phyloP scores from a whole-genome alignment of 73 alveolate genomes.

The Blepharisma japonicum region DNA sequence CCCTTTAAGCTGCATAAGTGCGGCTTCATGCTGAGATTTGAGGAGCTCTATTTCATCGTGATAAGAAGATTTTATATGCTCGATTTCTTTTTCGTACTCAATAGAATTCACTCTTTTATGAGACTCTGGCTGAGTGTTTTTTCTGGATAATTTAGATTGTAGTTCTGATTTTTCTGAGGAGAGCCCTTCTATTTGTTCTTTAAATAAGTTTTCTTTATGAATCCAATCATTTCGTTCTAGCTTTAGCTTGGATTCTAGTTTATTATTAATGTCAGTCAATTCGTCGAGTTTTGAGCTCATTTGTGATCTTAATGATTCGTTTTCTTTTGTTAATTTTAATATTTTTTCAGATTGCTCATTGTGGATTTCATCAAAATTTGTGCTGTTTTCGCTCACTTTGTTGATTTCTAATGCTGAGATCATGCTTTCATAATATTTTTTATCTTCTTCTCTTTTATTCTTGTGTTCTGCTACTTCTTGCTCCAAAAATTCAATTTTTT shows the following conservation, averaged over 20 bases:
- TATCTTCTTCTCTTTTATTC: slow-evolving; percentile 1
- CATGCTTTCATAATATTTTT: neutral
- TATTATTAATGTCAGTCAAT: neutral
- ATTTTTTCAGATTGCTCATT: slow-evolving; percentile 27
- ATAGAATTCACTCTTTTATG: no score
- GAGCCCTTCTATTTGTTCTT: neutral
- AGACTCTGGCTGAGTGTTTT: neutral
- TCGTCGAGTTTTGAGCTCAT: neutral
- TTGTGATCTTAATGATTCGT: neutral
- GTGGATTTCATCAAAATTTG: neutral
- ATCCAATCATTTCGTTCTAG: slow-evolving; percentile 18
- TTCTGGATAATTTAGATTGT: neutral
- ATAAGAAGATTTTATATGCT: neutral
- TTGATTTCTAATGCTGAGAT: neutral
- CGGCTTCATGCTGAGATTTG: slow-evolving; percentile 46
- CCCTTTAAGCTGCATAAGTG: slow-evolving; percentile 59
- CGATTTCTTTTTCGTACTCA: slow-evolving; percentile 13
- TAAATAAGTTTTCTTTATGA: neutral
- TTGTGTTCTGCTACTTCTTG: slow-evolving; percentile 20
- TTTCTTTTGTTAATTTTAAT: neutral
- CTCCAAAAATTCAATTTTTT: slow-evolving; percentile 47
- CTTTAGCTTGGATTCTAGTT: neutral
- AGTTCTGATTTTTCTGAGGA: neutral
- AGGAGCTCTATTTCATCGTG: neutral
- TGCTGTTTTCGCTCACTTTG: neutral